Percentiles rank a stretch among this genome's conserved stretches.
Conservation (phyloP, 257 asterid species). For the Solanum ossicruentum region DNA sequence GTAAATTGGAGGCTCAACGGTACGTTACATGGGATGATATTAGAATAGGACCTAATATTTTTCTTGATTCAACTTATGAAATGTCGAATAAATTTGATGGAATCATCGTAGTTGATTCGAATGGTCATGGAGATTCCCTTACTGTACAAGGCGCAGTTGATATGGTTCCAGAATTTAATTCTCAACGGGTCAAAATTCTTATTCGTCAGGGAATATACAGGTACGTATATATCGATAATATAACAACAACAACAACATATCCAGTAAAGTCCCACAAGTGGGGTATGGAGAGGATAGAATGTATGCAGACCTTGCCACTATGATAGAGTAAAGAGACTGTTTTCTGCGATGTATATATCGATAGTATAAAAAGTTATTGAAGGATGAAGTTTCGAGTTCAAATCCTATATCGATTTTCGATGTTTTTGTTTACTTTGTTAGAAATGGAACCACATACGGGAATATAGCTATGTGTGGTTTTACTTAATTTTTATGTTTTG, state of each 20-base stretch:
- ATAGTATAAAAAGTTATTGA: neutral
- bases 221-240: neutral
- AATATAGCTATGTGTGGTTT: neutral
- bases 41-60: constrained; percentile 2
- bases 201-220: constrained; percentile 70
- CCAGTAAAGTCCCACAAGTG: too few relatives aligned
- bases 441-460: neutral
- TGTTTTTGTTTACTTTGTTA: neutral
- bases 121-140: constrained; percentile 46
- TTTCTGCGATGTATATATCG: too few relatives aligned
- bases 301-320: too few relatives aligned
- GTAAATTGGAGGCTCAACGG: neutral
- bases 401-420: neutral
- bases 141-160: constrained; percentile 83
- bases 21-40: constrained; percentile 58
- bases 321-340: too few relatives aligned
- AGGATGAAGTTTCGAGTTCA: accelerated
- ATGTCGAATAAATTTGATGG: neutral
- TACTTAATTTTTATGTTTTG: neutral
- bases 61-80: neutral
- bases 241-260: too few relatives aligned
- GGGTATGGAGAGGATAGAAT: too few relatives aligned
- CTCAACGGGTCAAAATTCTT: constrained; percentile 37
- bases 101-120: constrained; percentile 41
- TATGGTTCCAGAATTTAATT: constrained; percentile 48